A percentile compares a stretch with the other conserved stretches of the same genome.
Evolutionary conservation across 176 grass and related monocot species (phyloP).

Genomic region (Tuctoria greenei): DNA sequence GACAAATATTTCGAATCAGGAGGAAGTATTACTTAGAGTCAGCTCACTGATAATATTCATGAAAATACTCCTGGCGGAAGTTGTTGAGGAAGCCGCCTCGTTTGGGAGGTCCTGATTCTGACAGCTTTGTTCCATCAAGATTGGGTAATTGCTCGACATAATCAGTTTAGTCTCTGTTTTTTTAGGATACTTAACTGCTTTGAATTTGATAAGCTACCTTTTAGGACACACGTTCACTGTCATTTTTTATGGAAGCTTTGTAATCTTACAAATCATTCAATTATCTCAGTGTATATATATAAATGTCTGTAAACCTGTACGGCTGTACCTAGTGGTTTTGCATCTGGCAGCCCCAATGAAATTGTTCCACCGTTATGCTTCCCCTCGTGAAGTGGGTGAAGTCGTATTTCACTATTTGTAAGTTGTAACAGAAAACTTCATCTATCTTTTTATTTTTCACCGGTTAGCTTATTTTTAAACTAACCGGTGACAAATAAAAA

Average conservation of each 20-base stretch:
- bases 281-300: slow-evolving; percentile 17
- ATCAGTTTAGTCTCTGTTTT: slow-evolving; percentile 27
- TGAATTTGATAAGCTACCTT: slow-evolving; percentile 13
- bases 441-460: too few relatives aligned
- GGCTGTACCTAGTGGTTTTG: neutral
- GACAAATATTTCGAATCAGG: too few relatives aligned
- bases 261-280: slow-evolving; percentile 23
- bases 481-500: too few relatives aligned
- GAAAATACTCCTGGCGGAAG: slow-evolving; percentile 24
- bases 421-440: neutral
- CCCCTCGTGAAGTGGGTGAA: slow-evolving; percentile 13
- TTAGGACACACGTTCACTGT: slow-evolving; percentile 18
- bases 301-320: neutral
- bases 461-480: too few relatives aligned
- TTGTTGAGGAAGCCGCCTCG: slow-evolving; percentile 31
- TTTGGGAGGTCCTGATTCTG: slow-evolving; percentile 36
- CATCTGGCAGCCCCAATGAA: slow-evolving; percentile 1
- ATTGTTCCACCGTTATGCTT: neutral
- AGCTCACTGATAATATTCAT: slow-evolving; percentile 33
- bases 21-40: slow-evolving; percentile 38
- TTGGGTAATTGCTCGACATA: slow-evolving; percentile 9
- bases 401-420: neutral
- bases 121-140: slow-evolving; percentile 26
- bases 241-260: neutral
- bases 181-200: neutral